phyloP scores from a whole-genome alignment of 371 early-diverging fungal genomes.

The Synchytrium microbalum region DNA sequence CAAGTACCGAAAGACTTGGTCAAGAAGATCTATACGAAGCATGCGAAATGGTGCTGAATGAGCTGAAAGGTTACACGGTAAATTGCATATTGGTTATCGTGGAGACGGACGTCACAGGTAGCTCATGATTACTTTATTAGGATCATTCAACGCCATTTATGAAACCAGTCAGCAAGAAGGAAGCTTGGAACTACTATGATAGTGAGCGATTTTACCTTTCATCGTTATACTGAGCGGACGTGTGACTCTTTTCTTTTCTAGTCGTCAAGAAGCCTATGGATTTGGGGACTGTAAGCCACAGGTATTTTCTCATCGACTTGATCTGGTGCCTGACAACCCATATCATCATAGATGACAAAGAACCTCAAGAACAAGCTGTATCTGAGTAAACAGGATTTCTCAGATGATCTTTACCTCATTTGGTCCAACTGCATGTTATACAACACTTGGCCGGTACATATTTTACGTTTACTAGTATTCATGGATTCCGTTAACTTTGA shows the following conservation, averaged over 20 bases:
- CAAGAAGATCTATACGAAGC: constrained; percentile 89
- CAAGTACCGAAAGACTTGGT: constrained; percentile 76
- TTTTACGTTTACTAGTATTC: neutral
- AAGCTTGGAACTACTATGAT: constrained; percentile 93
- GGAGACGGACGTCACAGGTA: neutral
- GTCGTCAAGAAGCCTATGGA: constrained; percentile 93
- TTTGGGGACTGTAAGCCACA: constrained; percentile 54
- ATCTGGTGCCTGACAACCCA: neutral
- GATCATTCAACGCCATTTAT: constrained; percentile 84
- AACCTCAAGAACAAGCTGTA: constrained; percentile 67
- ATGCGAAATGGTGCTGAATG: constrained; percentile 73
- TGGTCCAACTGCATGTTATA: constrained; percentile 77
- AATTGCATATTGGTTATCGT: neutral
- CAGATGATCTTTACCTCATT: constrained; percentile 69
- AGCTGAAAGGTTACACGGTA: constrained; percentile 70
- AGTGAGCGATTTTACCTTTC: constrained; percentile 12
- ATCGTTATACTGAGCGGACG: neutral
- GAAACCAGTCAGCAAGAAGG: constrained; percentile 82
- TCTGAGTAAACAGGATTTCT: constrained; percentile 68
- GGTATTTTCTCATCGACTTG: neutral
- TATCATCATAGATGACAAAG: constrained; percentile 51
- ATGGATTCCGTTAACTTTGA: constrained; percentile 1
- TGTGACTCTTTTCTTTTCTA: constrained; percentile 10
- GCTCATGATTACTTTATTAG: constrained; percentile 25
- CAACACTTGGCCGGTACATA: constrained; percentile 59